Evolutionary conservation across 306 rosid genomes (phyloP).

Genomic region (Neltuma alba): DNA sequence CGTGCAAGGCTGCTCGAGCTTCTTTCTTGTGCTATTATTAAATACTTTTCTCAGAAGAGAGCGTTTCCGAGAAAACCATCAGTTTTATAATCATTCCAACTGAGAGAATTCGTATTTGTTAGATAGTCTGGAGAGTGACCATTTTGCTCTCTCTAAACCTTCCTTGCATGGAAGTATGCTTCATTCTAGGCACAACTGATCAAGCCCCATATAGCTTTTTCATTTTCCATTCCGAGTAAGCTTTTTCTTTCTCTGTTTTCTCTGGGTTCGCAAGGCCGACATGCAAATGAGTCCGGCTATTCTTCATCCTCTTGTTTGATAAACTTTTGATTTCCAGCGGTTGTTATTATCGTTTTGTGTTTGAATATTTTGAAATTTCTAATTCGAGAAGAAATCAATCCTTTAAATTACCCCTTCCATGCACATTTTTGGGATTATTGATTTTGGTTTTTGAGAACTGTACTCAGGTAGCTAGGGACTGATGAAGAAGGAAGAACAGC

Average conservation of each 20-base stretch:
- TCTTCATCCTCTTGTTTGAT: conserved; percentile 9
- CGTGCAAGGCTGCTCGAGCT: not conserved
- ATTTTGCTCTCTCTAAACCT: not conserved
- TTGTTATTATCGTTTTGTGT: not conserved
- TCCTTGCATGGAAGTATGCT: conserved; percentile 8
- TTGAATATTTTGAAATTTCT: not conserved
- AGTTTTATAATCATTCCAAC: not conserved
- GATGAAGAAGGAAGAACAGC: conserved; percentile 85
- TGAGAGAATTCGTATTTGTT: not conserved
- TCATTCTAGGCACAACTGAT: conserved; percentile 9
- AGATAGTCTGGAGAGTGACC: not conserved
- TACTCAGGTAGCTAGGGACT: not conserved
- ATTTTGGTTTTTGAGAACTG: conserved; percentile 24
- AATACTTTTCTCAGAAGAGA: conserved; percentile 1
- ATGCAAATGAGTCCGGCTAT: conserved; percentile 47
- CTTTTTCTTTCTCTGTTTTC: not conserved
- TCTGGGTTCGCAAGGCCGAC: conserved; percentile 45
- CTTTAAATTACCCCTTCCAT: not conserved
- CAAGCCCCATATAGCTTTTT: conserved; percentile 5
- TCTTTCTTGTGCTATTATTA: not conserved
- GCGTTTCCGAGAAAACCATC: conserved; percentile 17
- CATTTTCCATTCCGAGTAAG: conserved; percentile 23
- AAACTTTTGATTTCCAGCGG: not conserved
- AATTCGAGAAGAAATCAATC: not conserved
- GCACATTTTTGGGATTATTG: not conserved